Evolutionary conservation across 2,329 filamentous ascomycete species (phyloP).

Genomic region (Verticillium nubilum): DNA sequence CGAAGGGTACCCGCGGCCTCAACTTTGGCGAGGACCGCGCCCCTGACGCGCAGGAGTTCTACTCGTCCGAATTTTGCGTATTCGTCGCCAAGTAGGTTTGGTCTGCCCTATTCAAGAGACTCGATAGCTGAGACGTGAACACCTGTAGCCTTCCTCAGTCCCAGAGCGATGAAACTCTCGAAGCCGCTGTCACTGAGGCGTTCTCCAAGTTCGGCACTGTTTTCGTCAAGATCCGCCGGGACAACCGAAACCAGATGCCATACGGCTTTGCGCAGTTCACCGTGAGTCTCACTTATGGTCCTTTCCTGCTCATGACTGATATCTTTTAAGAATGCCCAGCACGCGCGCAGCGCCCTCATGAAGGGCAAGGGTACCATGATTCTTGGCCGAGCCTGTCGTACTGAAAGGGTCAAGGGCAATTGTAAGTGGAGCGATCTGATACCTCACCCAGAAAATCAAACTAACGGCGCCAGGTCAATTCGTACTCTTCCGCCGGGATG

Average conservation of each 20-base stretch:
- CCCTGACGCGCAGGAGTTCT: slow-evolving; percentile 46
- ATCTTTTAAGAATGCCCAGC: slow-evolving; percentile 33
- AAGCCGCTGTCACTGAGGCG: slow-evolving; percentile 43
- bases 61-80: slow-evolving; percentile 51
- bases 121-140: slow-evolving; percentile 10
- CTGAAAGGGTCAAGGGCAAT: slow-evolving; percentile 50
- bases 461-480: slow-evolving; percentile 35
- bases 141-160: slow-evolving; percentile 42
- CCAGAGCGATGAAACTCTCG: slow-evolving; percentile 43
- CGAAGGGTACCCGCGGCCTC: background rate
- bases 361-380: slow-evolving; percentile 43
- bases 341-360: slow-evolving; percentile 43
- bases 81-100: slow-evolving; percentile 61
- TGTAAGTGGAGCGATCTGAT: background rate
- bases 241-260: slow-evolving; percentile 53
- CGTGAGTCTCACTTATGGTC: slow-evolving; percentile 30
- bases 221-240: slow-evolving; percentile 59
- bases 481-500: slow-evolving; percentile 36
- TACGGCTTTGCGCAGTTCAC: slow-evolving; percentile 61
- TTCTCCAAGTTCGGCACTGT: slow-evolving; percentile 52
- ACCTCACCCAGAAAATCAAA: background rate
- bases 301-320: slow-evolving; percentile 16
- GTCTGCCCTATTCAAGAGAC: background rate
- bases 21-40: background rate
- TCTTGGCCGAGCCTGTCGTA: slow-evolving; percentile 51